Base-by-base conservation (phyloP, 805 yeast genomes). In the Saturnispora diversa region DNA sequence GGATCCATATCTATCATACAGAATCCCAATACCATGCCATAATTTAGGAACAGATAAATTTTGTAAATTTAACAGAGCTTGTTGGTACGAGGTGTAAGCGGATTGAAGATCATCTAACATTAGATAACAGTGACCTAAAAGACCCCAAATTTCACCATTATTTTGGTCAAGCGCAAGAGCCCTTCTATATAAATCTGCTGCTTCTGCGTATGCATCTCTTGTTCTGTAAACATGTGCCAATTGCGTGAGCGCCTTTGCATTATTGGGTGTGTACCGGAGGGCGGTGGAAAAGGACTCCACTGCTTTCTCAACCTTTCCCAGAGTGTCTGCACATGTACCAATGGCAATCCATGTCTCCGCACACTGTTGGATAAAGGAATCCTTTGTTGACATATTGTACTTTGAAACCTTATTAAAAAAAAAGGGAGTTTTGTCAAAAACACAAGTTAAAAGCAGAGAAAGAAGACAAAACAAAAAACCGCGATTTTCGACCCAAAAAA, bases 21-120 rank as follows among this genome's bases (percentile, higher is more conserved):
- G 70, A 44, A 92, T 92, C 26, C 98, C 98, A 49, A 92, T 90
- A 0, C 98, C 98, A 62, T 92, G 97, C 98, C 98, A 92, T 51
- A 92, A 73, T 58, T 87, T 87, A 42, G 97, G 97, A 40, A 88
- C 97, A 51, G 86, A 85, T 35, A 96, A 94, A 55, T 92, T 90
- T 48, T 84, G 85, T 56, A 88, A 65, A 59, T 86, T 92, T 61
- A 84, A 83, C 36, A 92, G 68, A 3, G 97, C 97, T 57, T 94
- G 88, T 65, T 92, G 98, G 65, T 92, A 92, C 3, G 97, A 95
- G 33, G 88, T 82, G 59, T 92, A 92, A 6, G 97, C 97, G 53
- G 95, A 76, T 60, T 85, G 96, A 45, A 92, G 70, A 55, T 92
- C 98, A 61, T 92, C 98, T 59, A 88, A 68, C 96, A 92, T 92